Conservation (phyloP, 148 eudicot species). For the Polygonum maritimum region DNA sequence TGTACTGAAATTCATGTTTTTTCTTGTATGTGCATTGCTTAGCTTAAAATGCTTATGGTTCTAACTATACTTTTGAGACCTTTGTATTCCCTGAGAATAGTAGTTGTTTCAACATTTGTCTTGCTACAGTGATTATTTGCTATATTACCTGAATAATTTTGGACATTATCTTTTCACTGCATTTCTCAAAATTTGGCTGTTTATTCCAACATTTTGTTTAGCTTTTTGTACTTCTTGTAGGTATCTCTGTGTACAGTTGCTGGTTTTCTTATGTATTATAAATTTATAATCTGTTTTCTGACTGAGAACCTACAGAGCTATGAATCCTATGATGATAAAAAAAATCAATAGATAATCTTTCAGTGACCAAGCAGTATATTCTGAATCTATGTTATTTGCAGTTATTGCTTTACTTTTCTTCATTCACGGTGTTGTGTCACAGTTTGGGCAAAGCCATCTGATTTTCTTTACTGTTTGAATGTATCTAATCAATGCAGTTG, state of each 20-base stretch:
- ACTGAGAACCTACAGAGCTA: neutral
- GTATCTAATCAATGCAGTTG: constrained; percentile 20
- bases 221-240: neutral
- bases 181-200: neutral
- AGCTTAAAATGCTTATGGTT: neutral
- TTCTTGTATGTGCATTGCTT: neutral
- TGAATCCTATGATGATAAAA: neutral
- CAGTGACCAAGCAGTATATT: neutral
- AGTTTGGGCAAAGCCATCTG: neutral
- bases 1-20: neutral
- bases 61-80: neutral
- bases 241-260: neutral
- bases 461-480: neutral
- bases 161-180: neutral
- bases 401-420: neutral
- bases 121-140: neutral
- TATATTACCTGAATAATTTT: neutral
- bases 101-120: neutral
- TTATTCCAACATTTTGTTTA: neutral
- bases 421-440: neutral
- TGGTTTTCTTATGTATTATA: neutral
- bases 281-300: neutral
- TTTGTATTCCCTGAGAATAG: neutral
- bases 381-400: neutral
- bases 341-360: neutral